A percentile compares a stretch with the other conserved stretches of the same genome.
phyloP scores from a whole-genome alignment of 805 yeast genomes.

The Candida awuae region DNA sequence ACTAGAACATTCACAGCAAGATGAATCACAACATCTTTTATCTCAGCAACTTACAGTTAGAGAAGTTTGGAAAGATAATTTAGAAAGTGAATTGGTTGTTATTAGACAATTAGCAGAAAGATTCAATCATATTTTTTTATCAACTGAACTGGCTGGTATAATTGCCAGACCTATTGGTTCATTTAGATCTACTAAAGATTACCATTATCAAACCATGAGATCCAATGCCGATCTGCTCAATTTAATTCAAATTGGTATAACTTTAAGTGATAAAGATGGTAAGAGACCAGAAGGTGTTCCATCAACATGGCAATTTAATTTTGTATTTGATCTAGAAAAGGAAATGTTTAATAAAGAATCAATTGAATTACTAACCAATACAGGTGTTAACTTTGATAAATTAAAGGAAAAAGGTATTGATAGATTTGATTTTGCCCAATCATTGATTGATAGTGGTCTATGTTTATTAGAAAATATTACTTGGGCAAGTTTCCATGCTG shows the following conservation, averaged over 20 bases:
- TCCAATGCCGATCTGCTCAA: conserved; percentile 82
- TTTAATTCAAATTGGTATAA: conserved; percentile 79
- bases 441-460: conserved; percentile 78
- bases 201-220: conserved; percentile 92
- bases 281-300: conserved; percentile 56
- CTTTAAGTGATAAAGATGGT: conserved; percentile 62
- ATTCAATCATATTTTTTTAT: conserved; percentile 57
- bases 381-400: conserved; percentile 74
- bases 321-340: conserved; percentile 62
- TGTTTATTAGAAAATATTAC: conserved; percentile 60
- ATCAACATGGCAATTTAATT: conserved; percentile 95
- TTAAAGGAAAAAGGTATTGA: conserved; percentile 75
- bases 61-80: conserved; percentile 69
- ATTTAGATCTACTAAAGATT: conserved; percentile 81
- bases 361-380: conserved; percentile 65
- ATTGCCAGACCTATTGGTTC: conserved; percentile 94
- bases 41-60: conserved; percentile 43
- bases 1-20: not conserved
- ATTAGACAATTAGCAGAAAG: conserved; percentile 52
- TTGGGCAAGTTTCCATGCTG: conserved; percentile 91
- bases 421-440: conserved; percentile 71
- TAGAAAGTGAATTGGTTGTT: conserved; percentile 57
- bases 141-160: conserved; percentile 93
- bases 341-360: conserved; percentile 90
- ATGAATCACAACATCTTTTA: not conserved